Conservation (phyloP, 1,284 basidiomycete species). For the Xerocomus nothofagi region DNA sequence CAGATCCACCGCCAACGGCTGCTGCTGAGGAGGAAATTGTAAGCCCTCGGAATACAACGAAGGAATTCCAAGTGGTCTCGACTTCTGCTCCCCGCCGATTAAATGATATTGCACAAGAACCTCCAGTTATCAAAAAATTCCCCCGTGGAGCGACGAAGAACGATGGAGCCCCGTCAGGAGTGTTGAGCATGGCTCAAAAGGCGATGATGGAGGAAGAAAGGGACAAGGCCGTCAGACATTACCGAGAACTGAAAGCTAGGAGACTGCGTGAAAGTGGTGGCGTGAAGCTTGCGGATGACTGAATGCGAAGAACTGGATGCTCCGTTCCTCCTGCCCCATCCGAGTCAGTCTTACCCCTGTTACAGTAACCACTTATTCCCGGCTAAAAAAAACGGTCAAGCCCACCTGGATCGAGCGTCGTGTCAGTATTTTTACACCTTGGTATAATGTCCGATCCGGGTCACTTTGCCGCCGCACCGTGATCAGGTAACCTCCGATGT, state of each 20-base stretch:
- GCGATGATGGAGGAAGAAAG: constrained; percentile 74
- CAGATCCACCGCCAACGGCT: constrained; percentile 17
- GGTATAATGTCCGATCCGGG: constrained; percentile 1
- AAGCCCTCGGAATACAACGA: constrained; percentile 34
- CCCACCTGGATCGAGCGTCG: background rate
- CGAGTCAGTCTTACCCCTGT: background rate
- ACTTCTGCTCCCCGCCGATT: constrained; percentile 63
- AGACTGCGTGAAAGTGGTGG: constrained; percentile 22
- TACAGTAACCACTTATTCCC: constrained; percentile 3
- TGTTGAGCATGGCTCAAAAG: constrained; percentile 73
- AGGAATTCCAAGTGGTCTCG: constrained; percentile 57
- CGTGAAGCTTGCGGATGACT: constrained; percentile 9
- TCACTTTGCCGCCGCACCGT: background rate
- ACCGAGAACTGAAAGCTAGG: constrained; percentile 65
- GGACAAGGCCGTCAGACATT: constrained; percentile 62
- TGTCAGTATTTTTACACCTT: constrained; percentile 9
- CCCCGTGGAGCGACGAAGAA: constrained; percentile 40
- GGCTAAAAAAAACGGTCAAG: constrained; percentile 1
- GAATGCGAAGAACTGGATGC: constrained; percentile 6
- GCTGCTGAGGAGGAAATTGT: constrained; percentile 9
- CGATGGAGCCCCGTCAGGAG: constrained; percentile 38
- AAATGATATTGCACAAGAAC: constrained; percentile 69
- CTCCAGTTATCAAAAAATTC: constrained; percentile 49
- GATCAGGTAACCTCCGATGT: constrained; percentile 1
- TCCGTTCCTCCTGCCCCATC: constrained; percentile 1